Conservation (phyloP, 2,329 filamentous ascomycete genomes). For the Fusarium lyarnte region DNA sequence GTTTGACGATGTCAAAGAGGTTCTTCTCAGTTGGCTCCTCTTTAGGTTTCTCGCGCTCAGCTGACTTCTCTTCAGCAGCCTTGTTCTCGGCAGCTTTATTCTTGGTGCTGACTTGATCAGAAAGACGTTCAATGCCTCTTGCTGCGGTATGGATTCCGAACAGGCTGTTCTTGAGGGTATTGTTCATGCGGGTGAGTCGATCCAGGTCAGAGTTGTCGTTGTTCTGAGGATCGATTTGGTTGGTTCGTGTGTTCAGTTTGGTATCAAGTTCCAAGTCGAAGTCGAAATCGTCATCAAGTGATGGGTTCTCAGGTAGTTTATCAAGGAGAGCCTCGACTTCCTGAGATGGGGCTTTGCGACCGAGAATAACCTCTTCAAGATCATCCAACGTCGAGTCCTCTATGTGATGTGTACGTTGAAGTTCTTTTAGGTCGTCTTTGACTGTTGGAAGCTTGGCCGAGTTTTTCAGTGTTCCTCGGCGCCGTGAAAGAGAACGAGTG, state of each 20-base stretch:
- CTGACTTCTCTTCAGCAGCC: background rate
- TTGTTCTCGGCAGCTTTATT: slow-evolving; percentile 30
- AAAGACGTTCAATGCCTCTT: slow-evolving; percentile 66
- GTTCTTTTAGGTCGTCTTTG: slow-evolving; percentile 64
- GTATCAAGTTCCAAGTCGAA: slow-evolving; percentile 42
- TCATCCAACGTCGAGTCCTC: slow-evolving; percentile 70
- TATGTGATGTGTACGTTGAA: slow-evolving; percentile 62
- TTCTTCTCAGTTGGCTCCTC: slow-evolving; percentile 20
- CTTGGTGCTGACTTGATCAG: slow-evolving; percentile 59
- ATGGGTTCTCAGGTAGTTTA: slow-evolving; percentile 38
- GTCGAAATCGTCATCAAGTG: slow-evolving; percentile 37
- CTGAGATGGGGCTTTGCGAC: slow-evolving; percentile 46
- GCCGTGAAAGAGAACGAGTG: slow-evolving; percentile 54
- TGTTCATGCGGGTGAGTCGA: slow-evolving; percentile 61
- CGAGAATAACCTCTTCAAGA: slow-evolving; percentile 60
- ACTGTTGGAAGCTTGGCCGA: slow-evolving; percentile 64
- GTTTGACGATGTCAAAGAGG: slow-evolving; percentile 4
- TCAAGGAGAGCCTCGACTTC: slow-evolving; percentile 41
- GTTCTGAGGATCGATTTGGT: slow-evolving; percentile 33
- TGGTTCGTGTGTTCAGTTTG: slow-evolving; percentile 40
- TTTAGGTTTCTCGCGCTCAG: background rate
- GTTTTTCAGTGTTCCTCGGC: slow-evolving; percentile 60
- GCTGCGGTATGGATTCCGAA: slow-evolving; percentile 64
- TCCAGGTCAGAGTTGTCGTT: slow-evolving; percentile 52
- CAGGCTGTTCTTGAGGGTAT: slow-evolving; percentile 61